Conservation (phyloP, 2,329 filamentous ascomycete species). For the Sarocladiaceae sp. region DNA sequence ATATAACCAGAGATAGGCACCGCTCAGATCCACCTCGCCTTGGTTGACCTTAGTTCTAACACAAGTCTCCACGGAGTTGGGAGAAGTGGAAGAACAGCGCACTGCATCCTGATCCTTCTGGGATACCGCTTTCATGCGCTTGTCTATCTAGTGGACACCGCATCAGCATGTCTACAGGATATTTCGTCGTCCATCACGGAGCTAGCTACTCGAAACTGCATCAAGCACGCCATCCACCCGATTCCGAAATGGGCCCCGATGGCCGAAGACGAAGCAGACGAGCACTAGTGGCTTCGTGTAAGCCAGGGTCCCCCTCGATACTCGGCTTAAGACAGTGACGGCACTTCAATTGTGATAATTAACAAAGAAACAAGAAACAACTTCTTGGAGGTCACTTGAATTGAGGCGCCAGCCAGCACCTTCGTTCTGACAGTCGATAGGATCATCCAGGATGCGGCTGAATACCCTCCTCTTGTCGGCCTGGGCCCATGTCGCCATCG, state of each 20-base stretch:
- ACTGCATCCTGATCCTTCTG: no score
- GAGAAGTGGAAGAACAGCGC: no score
- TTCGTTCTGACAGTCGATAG: neutral
- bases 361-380: neutral
- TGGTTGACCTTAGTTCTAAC: no score
- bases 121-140: no score
- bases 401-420: neutral
- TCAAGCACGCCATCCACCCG: neutral
- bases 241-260: neutral
- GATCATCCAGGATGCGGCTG: neutral
- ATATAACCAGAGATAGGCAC: no score
- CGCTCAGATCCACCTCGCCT: no score
- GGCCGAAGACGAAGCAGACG: neutral
- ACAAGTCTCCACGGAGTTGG: no score
- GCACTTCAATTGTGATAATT: neutral
- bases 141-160: no score
- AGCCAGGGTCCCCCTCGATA: neutral
- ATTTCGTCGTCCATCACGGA: no score
- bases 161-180: no score
- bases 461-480: neutral
- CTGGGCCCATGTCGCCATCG: neutral
- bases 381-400: neutral
- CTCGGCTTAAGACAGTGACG: neutral
- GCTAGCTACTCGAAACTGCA: no score
- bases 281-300: neutral